Evolutionary conservation across 1,284 basidiomycete species (phyloP).

Genomic region (Sutorius eximius): DNA sequence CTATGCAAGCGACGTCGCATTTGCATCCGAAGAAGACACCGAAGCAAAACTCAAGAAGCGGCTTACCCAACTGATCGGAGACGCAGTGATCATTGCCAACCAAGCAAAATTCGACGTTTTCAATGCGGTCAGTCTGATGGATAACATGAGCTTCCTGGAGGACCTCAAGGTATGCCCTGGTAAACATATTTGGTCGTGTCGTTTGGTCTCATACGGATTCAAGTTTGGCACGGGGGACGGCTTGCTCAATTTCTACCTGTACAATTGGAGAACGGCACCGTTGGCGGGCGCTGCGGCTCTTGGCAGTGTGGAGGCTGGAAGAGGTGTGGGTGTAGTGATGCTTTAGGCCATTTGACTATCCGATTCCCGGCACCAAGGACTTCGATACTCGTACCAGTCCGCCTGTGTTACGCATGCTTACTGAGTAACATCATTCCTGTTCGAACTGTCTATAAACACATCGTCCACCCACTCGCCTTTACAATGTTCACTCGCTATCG

Average conservation of each 20-base stretch:
- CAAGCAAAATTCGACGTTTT: conserved; percentile 92
- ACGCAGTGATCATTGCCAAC: conserved; percentile 79
- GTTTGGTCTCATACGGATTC: conserved; percentile 7
- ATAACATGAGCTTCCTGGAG: conserved; percentile 81
- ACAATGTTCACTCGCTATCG: conserved; percentile 59
- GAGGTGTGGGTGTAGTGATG: conserved; percentile 82
- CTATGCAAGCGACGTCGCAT: conserved; percentile 73
- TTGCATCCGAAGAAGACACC: conserved; percentile 58
- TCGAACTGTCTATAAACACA: conserved; percentile 6
- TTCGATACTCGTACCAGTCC: background rate
- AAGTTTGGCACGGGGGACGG: conserved; percentile 93
- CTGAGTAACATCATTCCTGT: background rate
- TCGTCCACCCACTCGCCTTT: conserved; percentile 6
- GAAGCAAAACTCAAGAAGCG: conserved; percentile 67
- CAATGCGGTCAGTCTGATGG: conserved; percentile 94
- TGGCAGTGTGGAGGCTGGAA: conserved; percentile 56
- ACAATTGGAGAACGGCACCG: conserved; percentile 87
- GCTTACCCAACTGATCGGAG: conserved; percentile 71
- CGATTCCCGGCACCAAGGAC: background rate
- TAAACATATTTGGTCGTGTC: conserved; percentile 5
- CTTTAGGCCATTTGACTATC: conserved; percentile 39
- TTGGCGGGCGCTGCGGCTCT: conserved; percentile 65
- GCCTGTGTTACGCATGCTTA: background rate
- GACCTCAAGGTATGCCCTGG: conserved; percentile 69
- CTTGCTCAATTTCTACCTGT: conserved; percentile 87